Evolutionary conservation across 2,329 filamentous ascomycete genomes (phyloP).

Genomic region (Sporothrix sp.): DNA sequence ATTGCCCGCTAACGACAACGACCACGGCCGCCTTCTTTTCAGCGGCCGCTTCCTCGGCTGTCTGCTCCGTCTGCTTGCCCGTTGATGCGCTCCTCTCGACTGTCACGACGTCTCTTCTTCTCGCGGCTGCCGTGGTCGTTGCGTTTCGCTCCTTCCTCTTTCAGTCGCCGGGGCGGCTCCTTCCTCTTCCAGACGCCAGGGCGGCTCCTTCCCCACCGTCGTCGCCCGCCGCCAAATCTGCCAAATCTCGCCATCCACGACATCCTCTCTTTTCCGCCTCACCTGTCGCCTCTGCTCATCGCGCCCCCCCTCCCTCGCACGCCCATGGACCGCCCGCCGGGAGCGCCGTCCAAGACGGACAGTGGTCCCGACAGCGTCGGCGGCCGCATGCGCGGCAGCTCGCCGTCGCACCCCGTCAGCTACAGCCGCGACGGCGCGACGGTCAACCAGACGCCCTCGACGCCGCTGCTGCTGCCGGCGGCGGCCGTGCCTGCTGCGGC

Average conservation of each 20-base stretch:
- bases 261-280: not conserved
- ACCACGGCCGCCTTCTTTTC: not conserved
- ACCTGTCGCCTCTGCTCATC: not conserved
- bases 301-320: not conserved
- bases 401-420: not conserved
- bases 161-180: too few relatives aligned
- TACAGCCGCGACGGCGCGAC: slow-evolving; percentile 4
- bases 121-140: too few relatives aligned
- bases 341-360: not conserved
- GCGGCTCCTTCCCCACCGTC: too few relatives aligned
- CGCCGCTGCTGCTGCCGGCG: slow-evolving; percentile 8
- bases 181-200: too few relatives aligned
- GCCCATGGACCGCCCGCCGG: slow-evolving; percentile 4
- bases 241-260: too few relatives aligned
- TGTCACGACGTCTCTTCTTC: too few relatives aligned
- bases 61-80: too few relatives aligned
- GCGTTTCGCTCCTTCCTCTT: too few relatives aligned
- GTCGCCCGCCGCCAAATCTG: too few relatives aligned
- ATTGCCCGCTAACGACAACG: too few relatives aligned
- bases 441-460: slow-evolving; percentile 15
- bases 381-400: not conserved
- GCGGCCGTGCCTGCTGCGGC: not conserved
- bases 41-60: too few relatives aligned
- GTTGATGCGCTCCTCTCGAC: too few relatives aligned
- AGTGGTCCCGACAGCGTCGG: not conserved